Conservation (phyloP, 2,329 filamentous ascomycete genomes). For the Clarireedia sp. region DNA sequence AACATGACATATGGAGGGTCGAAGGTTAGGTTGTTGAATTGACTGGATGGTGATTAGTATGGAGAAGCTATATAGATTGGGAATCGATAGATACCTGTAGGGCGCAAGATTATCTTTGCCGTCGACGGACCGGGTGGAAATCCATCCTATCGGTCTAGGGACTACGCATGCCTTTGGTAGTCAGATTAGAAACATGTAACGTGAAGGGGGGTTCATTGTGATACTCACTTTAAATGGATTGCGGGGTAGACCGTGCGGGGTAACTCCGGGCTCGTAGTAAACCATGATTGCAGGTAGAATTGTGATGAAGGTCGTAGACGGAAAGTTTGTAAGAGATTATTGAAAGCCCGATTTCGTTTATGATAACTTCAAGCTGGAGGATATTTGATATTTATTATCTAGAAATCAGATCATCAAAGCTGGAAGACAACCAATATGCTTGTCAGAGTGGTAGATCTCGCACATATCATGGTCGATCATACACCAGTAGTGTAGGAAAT, state of each 20-base stretch:
- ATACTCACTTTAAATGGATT: slow-evolving; percentile 11
- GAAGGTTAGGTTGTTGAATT: slow-evolving; percentile 57
- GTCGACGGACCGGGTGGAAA: slow-evolving; percentile 43
- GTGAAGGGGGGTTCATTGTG: neutral
- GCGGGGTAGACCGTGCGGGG: slow-evolving; percentile 8
- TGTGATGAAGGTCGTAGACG: too few species aligned
- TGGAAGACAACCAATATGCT: too few species aligned
- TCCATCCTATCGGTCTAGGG: slow-evolving; percentile 56
- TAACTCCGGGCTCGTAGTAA: slow-evolving; percentile 2
- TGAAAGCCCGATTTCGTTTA: too few species aligned
- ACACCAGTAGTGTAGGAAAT: neutral
- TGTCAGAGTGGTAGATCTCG: too few species aligned
- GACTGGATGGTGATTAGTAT: slow-evolving; percentile 20
- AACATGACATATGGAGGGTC: slow-evolving; percentile 58
- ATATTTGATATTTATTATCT: too few species aligned
- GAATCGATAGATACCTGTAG: slow-evolving; percentile 29
- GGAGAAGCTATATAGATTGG: neutral
- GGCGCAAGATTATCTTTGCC: slow-evolving; percentile 49
- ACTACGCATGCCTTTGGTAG: slow-evolving; percentile 44
- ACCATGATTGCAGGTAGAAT: neutral
- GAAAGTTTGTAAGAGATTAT: too few species aligned
- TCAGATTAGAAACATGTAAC: neutral
- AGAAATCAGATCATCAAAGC: too few species aligned
- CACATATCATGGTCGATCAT: neutral
- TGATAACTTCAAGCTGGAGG: too few species aligned